phyloP scores from a whole-genome alignment of 306 rosid species.

The Cucurbita moschata region DNA sequence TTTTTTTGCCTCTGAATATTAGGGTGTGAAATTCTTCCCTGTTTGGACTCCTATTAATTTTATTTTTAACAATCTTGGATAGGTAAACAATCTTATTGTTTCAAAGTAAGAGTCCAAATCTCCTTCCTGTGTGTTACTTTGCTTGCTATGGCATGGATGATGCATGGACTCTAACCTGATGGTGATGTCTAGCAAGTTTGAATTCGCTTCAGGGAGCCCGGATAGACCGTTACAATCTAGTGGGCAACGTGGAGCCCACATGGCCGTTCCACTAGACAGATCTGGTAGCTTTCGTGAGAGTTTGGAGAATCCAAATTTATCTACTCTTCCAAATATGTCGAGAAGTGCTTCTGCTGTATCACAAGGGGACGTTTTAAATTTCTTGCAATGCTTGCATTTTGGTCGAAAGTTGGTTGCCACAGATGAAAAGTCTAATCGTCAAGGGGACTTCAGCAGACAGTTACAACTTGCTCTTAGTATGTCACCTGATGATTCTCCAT shows the following conservation, averaged over 20 bases:
- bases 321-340: constrained; percentile 80
- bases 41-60: background rate
- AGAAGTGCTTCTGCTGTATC: constrained; percentile 55
- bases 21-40: background rate
- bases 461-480: constrained; percentile 51
- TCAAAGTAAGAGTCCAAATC: constrained; percentile 21
- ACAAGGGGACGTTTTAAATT: constrained; percentile 55
- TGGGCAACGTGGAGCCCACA: constrained; percentile 95
- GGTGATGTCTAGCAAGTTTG: constrained; percentile 90
- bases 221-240: constrained; percentile 65
- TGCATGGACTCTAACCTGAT: constrained; percentile 55
- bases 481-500: constrained; percentile 76
- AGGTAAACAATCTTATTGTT: constrained; percentile 29
- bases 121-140: constrained; percentile 56
- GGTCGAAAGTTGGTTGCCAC: constrained; percentile 53
- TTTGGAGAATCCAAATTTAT: constrained; percentile 63
- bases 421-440: constrained; percentile 68
- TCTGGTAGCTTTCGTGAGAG: constrained; percentile 81
- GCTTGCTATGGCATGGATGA: constrained; percentile 32
- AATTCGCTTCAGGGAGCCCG: constrained; percentile 75
- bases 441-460: constrained; percentile 51
- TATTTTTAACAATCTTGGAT: constrained; percentile 15
- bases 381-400: constrained; percentile 49
- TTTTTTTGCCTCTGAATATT: background rate
- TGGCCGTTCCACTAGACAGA: constrained; percentile 71